These are phyloP conservation scores for Penicillium odoratum DNA, from an alignment of 495 filamentous ascomycete genomes.

Conservation along the genomic window DNA sequence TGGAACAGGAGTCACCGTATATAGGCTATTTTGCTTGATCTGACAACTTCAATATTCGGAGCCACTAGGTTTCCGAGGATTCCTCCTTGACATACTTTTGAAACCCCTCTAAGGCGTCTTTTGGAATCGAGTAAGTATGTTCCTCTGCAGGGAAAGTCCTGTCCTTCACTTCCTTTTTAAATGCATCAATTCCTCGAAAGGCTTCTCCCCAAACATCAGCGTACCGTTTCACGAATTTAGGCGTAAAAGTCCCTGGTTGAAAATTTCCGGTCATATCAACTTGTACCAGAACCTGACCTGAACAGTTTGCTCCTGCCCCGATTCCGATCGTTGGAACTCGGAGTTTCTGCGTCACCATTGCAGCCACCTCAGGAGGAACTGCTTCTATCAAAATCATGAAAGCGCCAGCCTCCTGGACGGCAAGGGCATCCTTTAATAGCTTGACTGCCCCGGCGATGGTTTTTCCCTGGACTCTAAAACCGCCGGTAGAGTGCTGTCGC, in stretches of 20 bases:
- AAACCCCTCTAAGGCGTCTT: not conserved
- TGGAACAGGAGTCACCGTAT: no score
- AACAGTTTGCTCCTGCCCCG: constrained; percentile 89
- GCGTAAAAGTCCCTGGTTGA: constrained; percentile 83
- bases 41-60: no score
- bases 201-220: constrained; percentile 92
- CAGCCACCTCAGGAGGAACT: constrained; percentile 83
- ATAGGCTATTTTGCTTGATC: no score
- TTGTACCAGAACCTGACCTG: constrained; percentile 94
- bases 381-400: constrained; percentile 89
- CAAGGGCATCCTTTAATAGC: constrained; percentile 79
- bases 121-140: constrained; percentile 84
- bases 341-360: constrained; percentile 80
- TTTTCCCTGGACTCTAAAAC: constrained; percentile 95
- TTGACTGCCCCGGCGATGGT: constrained; percentile 67
- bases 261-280: constrained; percentile 95
- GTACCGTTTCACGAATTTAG: constrained; percentile 96
- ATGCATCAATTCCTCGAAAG: constrained; percentile 73
- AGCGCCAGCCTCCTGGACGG: constrained; percentile 86
- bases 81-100: no score
- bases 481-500: constrained; percentile 85
- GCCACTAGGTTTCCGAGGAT: no score
- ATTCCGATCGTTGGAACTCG: constrained; percentile 96
- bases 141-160: constrained; percentile 81
- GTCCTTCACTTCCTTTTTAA: constrained; percentile 81